phyloP scores from a whole-genome alignment of 805 yeast genomes.

The Metschnikowia hibisci region DNA sequence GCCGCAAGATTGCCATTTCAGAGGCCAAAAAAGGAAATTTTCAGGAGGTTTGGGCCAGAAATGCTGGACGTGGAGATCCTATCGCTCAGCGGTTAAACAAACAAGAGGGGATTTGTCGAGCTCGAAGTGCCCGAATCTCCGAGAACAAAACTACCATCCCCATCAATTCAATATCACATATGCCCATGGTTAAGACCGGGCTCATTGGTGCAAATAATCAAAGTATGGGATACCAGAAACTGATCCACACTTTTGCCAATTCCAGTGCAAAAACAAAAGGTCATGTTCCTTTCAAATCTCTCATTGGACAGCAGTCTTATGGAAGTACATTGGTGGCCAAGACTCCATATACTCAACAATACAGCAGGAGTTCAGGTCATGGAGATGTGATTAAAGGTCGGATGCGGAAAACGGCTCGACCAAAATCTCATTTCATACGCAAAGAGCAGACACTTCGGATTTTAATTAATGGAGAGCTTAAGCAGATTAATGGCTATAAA shows the following conservation, averaged over 20 bases:
- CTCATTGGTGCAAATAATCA: conserved; percentile 15
- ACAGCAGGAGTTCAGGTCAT: conserved; percentile 30
- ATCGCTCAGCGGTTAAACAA: conserved; percentile 21
- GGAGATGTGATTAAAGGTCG: conserved; percentile 55
- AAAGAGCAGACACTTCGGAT: conserved; percentile 64
- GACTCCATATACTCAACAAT: conserved; percentile 20
- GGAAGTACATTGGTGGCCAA: conserved; percentile 32
- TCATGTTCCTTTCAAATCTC: conserved; percentile 27
- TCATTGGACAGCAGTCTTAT: conserved; percentile 35
- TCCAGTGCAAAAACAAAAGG: conserved; percentile 34
- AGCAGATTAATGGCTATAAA: conserved; percentile 58
- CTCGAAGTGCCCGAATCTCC: conserved; percentile 38
- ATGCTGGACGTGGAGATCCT: conserved; percentile 35
- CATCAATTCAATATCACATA: conserved; percentile 22
- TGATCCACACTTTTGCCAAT: conserved; percentile 32
- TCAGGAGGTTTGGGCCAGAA: conserved; percentile 42
- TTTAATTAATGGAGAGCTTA: conserved; percentile 52
- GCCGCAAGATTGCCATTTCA: conserved; percentile 57
- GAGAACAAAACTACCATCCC: conserved; percentile 34
- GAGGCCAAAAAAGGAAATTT: conserved; percentile 57
- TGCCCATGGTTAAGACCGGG: conserved; percentile 13
- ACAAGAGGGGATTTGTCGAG: conserved; percentile 30
- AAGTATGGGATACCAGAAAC: conserved; percentile 28
- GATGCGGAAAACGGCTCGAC: conserved; percentile 52
- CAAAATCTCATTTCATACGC: conserved; percentile 30